phyloP scores from a whole-genome alignment of 1,139 yeast genomes.

The Yamadazyma sp. region DNA sequence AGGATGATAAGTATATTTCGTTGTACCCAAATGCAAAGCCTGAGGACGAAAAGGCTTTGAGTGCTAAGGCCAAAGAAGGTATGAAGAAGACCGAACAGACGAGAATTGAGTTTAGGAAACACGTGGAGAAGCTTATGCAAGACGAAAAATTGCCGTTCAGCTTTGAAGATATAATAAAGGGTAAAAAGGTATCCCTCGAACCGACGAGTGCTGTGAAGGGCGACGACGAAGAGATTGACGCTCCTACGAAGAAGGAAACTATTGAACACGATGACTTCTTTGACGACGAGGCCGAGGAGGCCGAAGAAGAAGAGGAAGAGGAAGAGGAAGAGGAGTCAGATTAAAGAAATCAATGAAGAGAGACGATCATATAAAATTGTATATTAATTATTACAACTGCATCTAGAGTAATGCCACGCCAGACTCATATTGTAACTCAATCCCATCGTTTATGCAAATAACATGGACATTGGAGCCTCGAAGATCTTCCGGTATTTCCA shows the following conservation, averaged over 20 bases:
- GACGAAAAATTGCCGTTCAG: conserved; percentile 55
- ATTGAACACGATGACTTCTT: conserved; percentile 44
- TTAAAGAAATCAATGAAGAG: neutral
- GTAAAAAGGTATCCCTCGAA: conserved; percentile 34
- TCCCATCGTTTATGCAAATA: conserved; percentile 63
- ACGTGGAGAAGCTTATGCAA: conserved; percentile 50
- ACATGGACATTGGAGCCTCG: conserved; percentile 46
- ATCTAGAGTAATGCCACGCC: conserved; percentile 1
- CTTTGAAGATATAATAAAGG: conserved; percentile 55
- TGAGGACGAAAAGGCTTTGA: conserved; percentile 25
- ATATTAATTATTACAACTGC: conserved; percentile 6
- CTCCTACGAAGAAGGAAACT: conserved; percentile 28
- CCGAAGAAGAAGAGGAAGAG: conserved; percentile 5
- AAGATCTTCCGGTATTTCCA: conserved; percentile 52
- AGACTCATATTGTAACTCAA: conserved; percentile 46
- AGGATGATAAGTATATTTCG: conserved; percentile 76
- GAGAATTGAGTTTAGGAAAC: conserved; percentile 50
- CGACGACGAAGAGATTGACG: conserved; percentile 37
- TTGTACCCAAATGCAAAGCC: conserved; percentile 55
- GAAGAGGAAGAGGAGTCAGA: conserved; percentile 4
- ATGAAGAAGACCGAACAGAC: conserved; percentile 47
- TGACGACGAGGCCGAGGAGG: conserved; percentile 8
- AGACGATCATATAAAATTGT: conserved; percentile 5
- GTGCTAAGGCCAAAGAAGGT: conserved; percentile 47
- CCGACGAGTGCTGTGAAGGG: conserved; percentile 13